phyloP scores from a whole-genome alignment of 352 stramenopile species.

The Blastocystis sp. region DNA sequence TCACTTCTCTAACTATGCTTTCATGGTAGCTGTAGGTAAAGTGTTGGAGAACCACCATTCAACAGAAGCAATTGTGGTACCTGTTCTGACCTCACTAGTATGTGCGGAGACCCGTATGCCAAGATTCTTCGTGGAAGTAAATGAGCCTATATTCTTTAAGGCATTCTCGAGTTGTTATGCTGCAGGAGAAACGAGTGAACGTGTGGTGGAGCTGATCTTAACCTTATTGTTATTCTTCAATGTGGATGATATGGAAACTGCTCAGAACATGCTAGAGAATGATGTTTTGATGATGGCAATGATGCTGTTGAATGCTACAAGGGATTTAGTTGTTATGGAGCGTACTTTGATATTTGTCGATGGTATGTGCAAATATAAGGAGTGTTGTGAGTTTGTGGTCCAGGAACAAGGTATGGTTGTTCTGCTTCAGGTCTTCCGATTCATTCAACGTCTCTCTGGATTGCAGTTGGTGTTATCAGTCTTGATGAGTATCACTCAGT shows the following conservation, averaged over 20 bases:
- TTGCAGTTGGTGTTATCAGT: constrained; percentile 34
- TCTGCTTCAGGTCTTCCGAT: constrained; percentile 49
- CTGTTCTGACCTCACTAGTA: constrained; percentile 22
- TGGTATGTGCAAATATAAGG: constrained; percentile 41
- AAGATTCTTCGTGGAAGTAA: constrained; percentile 3
- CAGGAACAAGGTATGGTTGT: constrained; percentile 19
- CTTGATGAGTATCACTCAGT: constrained; percentile 56
- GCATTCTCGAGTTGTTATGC: constrained; percentile 50
- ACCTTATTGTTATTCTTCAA: constrained; percentile 15
- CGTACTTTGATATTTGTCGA: constrained; percentile 39
- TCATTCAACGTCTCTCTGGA: background rate
- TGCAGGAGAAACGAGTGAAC: background rate
- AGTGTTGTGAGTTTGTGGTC: constrained; percentile 53
- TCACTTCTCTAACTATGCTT: background rate
- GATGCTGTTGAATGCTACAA: constrained; percentile 35
- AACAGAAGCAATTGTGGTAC: constrained; percentile 7
- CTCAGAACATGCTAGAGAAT: constrained; percentile 33
- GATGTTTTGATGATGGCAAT: constrained; percentile 59
- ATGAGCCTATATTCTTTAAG: constrained; percentile 47
- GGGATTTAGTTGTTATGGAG: constrained; percentile 42
- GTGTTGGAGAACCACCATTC: background rate
- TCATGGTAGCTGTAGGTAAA: constrained; percentile 37
- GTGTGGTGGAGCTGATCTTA: constrained; percentile 47
- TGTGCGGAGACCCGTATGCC: background rate
- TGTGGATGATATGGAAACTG: background rate